Evolutionary conservation across 345 rosid species (phyloP).

Genomic region (Melaleuca quinquenervia): DNA sequence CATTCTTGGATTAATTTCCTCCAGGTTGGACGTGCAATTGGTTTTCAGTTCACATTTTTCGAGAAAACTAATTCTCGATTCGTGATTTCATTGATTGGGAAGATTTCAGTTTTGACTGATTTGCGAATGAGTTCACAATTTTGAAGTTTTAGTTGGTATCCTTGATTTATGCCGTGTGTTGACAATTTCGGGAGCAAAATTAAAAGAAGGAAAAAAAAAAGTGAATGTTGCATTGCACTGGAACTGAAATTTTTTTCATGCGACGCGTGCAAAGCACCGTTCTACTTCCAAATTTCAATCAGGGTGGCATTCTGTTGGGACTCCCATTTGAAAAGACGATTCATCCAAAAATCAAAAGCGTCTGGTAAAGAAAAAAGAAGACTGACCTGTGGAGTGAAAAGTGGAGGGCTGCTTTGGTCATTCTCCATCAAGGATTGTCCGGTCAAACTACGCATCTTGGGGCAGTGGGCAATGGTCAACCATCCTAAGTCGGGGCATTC

Average conservation of each 20-base stretch:
- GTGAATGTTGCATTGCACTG: fast-evolving
- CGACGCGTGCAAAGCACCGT: not conserved
- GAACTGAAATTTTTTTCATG: not conserved
- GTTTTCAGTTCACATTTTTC: no score
- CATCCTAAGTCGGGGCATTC: fast-evolving
- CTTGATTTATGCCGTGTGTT: no score
- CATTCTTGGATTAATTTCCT: no score
- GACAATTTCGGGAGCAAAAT: not conserved
- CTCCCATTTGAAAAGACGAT: not conserved
- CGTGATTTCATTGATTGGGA: no score
- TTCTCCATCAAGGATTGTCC: not conserved
- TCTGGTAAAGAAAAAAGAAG: not conserved
- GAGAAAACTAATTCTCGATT: no score
- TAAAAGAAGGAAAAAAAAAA: not conserved
- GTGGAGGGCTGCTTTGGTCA: not conserved
- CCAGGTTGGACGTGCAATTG: no score
- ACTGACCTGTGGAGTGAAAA: not conserved
- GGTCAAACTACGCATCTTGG: not conserved
- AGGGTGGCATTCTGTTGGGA: not conserved
- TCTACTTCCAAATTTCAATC: no score
- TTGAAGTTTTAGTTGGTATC: no score
- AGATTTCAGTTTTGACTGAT: no score
- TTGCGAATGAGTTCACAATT: no score
- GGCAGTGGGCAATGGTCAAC: not conserved
- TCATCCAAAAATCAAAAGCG: not conserved